Base-by-base conservation (phyloP, 192 early-diverging fungal genomes). In the Cladochytrium replicatum region DNA sequence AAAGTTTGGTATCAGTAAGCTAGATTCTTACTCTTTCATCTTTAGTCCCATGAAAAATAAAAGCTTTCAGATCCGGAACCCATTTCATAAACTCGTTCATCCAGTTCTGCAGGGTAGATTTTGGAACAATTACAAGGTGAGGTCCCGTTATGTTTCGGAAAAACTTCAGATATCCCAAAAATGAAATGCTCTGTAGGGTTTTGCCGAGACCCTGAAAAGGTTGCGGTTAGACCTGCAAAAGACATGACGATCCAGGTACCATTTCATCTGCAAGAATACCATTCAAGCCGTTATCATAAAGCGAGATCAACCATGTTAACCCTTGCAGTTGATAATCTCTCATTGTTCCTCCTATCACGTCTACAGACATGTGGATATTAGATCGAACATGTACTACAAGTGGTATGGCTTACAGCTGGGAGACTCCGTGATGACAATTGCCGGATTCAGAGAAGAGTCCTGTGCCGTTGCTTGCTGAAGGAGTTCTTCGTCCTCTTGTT, bases 191-290 rank as follows among this genome's bases (percentile, higher is more conserved):
- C 61, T 98, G 94, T 13, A 95, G 67, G 1, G 94, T 98, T 62
- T 98, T 98, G 8, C 92, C 92, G 39, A 98, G 74, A 39, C 93
- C 92, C 84, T 84, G 51, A 27, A 42, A 15, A 39, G 32, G 25
- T 11, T 58, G 23, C 11, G 13, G 21, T n/a, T 6, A 22, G 52
- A 40, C n/a, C 15, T 7, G 32, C 4, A 4, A 24, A 3, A 29
- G 15, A 27, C 8, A 56, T 50, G 28, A 29, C 31, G 49, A 3
- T 9, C 48, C 2, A 24, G 39, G 43, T 67, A 85, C 85, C 93
- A 96, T 95, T 66, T 96, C 93, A 67, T 96, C 95, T n/a, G 95
- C 93, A 27, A 99, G 64, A 43, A 96, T 95, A 19, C 95, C 95
- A 60, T 99, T 99, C 63, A 99, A 90, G n/a, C 89, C 89, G 60